Conservation (phyloP, 2,329 filamentous ascomycete genomes). For the Fusarium ambrosium region DNA sequence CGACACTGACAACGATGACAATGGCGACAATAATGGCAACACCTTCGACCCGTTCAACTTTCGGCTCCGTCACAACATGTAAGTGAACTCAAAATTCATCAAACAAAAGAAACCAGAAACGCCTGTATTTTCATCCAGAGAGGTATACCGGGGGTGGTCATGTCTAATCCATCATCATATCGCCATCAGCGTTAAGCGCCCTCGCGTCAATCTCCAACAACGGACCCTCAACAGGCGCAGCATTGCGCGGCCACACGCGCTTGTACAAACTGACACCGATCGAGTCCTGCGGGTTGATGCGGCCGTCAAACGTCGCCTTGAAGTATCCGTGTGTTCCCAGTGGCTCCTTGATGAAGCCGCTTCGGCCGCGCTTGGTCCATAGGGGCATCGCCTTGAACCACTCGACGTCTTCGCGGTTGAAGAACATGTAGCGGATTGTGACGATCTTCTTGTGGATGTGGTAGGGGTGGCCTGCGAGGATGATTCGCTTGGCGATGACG, state of each 20-base stretch:
- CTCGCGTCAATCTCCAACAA: constrained; percentile 55
- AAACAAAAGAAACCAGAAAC: constrained; percentile 35
- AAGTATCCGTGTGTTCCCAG: constrained; percentile 99
- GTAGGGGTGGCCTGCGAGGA: constrained; percentile 95
- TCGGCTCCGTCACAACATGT: neutral
- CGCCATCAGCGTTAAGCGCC: constrained; percentile 43
- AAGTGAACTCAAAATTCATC: neutral
- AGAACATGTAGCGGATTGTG: constrained; percentile 99
- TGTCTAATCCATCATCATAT: constrained; percentile 54
- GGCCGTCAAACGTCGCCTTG: constrained; percentile 97
- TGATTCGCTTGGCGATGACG: constrained; percentile 92
- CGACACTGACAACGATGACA: constrained; percentile 74
- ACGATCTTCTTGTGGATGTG: constrained; percentile 99
- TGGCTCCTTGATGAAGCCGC: constrained; percentile 92
- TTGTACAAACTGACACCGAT: constrained; percentile 93
- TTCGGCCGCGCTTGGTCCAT: constrained; percentile 91
- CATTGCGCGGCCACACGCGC: constrained; percentile 82
- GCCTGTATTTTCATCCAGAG: constrained; percentile 47
- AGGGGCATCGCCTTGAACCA: constrained; percentile 98
- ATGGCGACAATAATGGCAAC: constrained; percentile 87
- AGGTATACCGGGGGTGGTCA: constrained; percentile 47
- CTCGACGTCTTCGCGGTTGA: constrained; percentile 92
- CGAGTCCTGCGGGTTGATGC: constrained; percentile 95
- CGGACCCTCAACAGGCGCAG: constrained; percentile 62
- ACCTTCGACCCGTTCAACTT: constrained; percentile 63